These are phyloP conservation scores for Russula sp. DNA, from an alignment of 768 basidiomycete genomes.

Conservation along the genomic window DNA sequence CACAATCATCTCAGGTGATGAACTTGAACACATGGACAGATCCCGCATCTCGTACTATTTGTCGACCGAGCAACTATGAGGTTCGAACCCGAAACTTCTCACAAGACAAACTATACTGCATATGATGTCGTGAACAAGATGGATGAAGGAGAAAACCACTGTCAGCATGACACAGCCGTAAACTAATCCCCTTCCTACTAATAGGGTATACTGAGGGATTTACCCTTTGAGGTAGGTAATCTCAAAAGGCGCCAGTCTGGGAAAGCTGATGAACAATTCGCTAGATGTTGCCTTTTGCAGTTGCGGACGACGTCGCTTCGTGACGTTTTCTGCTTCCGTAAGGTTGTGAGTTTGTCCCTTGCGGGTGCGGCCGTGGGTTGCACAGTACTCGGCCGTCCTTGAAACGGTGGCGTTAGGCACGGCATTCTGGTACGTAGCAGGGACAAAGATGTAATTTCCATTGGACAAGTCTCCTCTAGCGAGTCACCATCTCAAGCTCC, in stretches of 20 bases:
- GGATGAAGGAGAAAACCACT: neutral
- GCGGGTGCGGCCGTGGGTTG: neutral
- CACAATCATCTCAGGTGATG: conserved; percentile 3
- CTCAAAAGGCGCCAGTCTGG: neutral
- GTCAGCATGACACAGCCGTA: neutral
- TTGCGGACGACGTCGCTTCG: neutral
- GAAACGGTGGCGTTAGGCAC: conserved; percentile 8
- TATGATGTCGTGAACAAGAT: neutral
- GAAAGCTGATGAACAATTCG: neutral
- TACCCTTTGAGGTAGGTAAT: neutral
- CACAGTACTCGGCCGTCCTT: neutral
- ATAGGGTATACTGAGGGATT: neutral
- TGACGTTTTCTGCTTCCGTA: conserved; percentile 12
- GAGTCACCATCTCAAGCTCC: conserved; percentile 6
- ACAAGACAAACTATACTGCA: neutral
- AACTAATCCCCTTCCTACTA: no score
- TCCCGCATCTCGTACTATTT: neutral
- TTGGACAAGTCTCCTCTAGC: neutral
- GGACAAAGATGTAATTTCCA: neutral
- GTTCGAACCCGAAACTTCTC: neutral
- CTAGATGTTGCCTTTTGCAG: conserved; percentile 8
- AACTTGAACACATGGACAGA: neutral
- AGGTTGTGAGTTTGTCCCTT: neutral
- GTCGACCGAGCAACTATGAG: neutral
- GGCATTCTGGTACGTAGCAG: conserved; percentile 1